Percentiles rank a stretch among this genome's conserved stretches.
These are phyloP conservation scores for Sphagnum magellanicum DNA, from an alignment of 228 moss, liverwort and hornwort genomes.

Conservation along the genomic window DNA sequence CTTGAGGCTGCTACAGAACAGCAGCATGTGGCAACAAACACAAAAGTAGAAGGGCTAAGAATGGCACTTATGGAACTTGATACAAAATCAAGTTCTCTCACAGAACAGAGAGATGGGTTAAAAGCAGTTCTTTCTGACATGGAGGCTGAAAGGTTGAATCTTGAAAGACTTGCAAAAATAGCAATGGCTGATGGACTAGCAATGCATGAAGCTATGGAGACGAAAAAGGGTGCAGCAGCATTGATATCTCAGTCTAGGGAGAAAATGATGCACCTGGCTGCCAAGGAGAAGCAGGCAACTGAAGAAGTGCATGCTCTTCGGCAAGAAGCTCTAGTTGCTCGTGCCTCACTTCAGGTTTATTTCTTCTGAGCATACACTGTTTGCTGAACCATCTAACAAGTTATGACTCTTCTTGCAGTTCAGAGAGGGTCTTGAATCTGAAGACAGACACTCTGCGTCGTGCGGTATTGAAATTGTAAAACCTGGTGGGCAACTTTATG, in stretches of 20 bases:
- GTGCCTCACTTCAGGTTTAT: constrained; percentile 34
- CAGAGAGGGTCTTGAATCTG: no score
- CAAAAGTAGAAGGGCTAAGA: constrained; percentile 12
- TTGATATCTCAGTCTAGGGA: constrained; percentile 18
- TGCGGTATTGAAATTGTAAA: no score
- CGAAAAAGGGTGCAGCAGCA: constrained; percentile 21
- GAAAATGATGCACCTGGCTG: constrained; percentile 27
- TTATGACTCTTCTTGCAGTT: no score
- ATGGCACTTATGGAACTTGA: constrained; percentile 12
- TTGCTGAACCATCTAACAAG: no score
- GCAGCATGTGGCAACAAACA: constrained; percentile 13
- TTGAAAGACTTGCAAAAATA: constrained; percentile 14
- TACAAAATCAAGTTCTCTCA: constrained; percentile 13
- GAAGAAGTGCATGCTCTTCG: constrained; percentile 35
- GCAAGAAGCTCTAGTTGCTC: constrained; percentile 20
- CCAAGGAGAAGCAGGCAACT: constrained; percentile 32
- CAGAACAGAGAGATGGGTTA: constrained; percentile 16
- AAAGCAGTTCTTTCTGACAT: constrained; percentile 15
- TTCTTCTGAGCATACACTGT: no score
- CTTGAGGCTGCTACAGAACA: constrained; percentile 24
- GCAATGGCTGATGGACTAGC: constrained; percentile 16
- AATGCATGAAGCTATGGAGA: constrained; percentile 17
- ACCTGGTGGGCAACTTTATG: no score
- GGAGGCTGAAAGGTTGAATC: constrained; percentile 9
- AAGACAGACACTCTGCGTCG: no score